phyloP scores from a whole-genome alignment of 2,329 filamentous ascomycete species.

The Zalaria sp. region DNA sequence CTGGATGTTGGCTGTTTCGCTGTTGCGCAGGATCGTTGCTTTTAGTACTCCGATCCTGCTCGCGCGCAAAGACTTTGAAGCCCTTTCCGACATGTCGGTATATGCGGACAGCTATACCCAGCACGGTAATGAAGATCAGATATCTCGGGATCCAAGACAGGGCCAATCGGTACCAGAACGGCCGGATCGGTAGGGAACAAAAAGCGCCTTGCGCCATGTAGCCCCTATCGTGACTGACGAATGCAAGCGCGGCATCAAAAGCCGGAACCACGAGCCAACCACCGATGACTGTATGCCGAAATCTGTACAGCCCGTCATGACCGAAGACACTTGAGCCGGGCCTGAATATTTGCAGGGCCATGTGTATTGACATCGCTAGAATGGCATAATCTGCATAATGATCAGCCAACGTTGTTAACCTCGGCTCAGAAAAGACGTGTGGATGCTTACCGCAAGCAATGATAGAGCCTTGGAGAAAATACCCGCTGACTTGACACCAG shows the following conservation, averaged over 20 bases:
- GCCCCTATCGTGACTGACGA: slow-evolving; percentile 38
- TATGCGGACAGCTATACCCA: slow-evolving; percentile 52
- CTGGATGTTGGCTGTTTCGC: too few species aligned
- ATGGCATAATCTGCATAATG: slow-evolving; percentile 46
- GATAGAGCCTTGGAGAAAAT: slow-evolving; percentile 51
- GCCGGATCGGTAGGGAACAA: slow-evolving; percentile 54
- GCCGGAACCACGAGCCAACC: slow-evolving; percentile 45
- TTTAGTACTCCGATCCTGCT: slow-evolving; percentile 11
- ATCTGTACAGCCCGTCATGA: slow-evolving; percentile 54
- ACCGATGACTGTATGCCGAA: slow-evolving; percentile 45
- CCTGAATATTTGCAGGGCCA: slow-evolving; percentile 55
- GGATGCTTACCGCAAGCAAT: slow-evolving; percentile 42
- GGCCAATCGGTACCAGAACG: slow-evolving; percentile 54
- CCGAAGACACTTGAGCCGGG: slow-evolving; percentile 28
- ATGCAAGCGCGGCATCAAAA: slow-evolving; percentile 48
- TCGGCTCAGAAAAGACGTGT: slow-evolving; percentile 13
- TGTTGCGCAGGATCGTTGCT: slow-evolving; percentile 4
- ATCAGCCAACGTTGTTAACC: not conserved
- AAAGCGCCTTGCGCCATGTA: slow-evolving; percentile 52
- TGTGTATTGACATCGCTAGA: slow-evolving; percentile 60
- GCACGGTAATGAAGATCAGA: slow-evolving; percentile 48
- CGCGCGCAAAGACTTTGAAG: slow-evolving; percentile 24
- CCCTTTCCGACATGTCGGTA: slow-evolving; percentile 49
- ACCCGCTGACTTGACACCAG: slow-evolving; percentile 57
- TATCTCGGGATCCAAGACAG: slow-evolving; percentile 65